A percentile compares a stretch with the other conserved stretches of the same genome.
Evolutionary conservation across 192 early-diverging fungal species (phyloP).

Genomic region (Coemansia reversa): DNA sequence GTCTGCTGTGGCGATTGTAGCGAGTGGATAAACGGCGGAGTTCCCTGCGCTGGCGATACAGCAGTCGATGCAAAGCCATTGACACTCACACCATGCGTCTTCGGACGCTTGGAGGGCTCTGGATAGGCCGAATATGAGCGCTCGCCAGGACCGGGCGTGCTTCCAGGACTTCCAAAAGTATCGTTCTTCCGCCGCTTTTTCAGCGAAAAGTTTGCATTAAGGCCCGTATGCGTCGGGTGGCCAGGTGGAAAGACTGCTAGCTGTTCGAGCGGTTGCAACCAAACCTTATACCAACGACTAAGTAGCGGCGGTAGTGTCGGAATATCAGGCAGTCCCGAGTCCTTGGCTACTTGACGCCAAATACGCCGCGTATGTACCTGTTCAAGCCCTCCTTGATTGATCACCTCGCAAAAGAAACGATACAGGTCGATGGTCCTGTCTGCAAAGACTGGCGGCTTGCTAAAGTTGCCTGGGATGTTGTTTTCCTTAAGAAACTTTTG

Average conservation of each 20-base stretch:
- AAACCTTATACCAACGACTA: constrained; percentile 55
- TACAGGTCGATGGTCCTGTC: constrained; percentile 43
- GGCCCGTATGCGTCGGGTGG: constrained; percentile 47
- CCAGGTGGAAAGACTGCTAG: constrained; percentile 49
- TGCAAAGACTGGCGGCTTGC: constrained; percentile 41
- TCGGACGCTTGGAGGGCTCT: constrained; percentile 33
- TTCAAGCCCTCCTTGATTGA: constrained; percentile 45
- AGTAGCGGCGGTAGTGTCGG: constrained; percentile 49
- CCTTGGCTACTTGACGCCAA: constrained; percentile 52
- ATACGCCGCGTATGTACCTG: constrained; percentile 46
- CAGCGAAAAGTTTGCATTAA: constrained; percentile 48
- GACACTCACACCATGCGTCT: constrained; percentile 26
- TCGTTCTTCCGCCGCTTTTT: constrained; percentile 50
- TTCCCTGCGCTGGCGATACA: constrained; percentile 30
- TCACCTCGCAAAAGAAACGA: constrained; percentile 50
- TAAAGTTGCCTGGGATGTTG: constrained; percentile 37
- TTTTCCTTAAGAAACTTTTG: constrained; percentile 46
- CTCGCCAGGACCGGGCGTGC: constrained; percentile 41
- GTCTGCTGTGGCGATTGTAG: constrained; percentile 14
- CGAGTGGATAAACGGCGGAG: constrained; percentile 22
- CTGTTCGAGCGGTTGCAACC: constrained; percentile 54
- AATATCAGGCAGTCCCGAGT: constrained; percentile 45
- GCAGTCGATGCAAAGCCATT: constrained; percentile 32
- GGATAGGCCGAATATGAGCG: constrained; percentile 32
- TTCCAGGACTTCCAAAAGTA: constrained; percentile 32